phyloP scores from a whole-genome alignment of 148 eudicot species.

The Tetragonia tetragonoides region DNA sequence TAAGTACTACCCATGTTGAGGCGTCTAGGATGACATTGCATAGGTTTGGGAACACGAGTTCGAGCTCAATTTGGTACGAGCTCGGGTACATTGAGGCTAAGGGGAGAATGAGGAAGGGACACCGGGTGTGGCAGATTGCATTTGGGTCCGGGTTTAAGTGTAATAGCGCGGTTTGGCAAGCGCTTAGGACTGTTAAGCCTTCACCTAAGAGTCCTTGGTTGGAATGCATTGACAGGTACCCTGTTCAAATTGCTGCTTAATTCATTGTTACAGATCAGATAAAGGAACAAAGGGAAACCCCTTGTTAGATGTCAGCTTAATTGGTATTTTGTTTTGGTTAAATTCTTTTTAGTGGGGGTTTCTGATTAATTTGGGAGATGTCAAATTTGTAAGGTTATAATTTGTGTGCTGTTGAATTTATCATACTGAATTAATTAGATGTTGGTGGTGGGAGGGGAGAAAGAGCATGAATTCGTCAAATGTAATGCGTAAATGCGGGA shows the following conservation, averaged over 20 bases:
- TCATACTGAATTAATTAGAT: neutral
- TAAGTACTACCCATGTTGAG: constrained; percentile 42
- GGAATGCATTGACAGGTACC: constrained; percentile 54
- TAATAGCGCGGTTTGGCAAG: constrained; percentile 62
- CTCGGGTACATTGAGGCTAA: constrained; percentile 58
- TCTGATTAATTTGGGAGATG: neutral
- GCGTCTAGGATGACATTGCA: constrained; percentile 63
- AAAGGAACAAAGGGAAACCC: neutral
- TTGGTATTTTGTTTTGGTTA: neutral
- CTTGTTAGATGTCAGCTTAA: neutral
- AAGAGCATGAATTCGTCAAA: neutral
- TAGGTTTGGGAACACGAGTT: constrained; percentile 58
- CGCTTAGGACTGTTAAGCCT: constrained; percentile 41
- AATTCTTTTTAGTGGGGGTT: neutral
- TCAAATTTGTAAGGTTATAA: neutral
- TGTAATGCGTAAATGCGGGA: too few species aligned
- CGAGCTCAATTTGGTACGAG: constrained; percentile 68
- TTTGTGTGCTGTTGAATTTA: neutral
- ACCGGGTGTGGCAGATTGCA: constrained; percentile 60
- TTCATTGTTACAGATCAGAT: too few species aligned
- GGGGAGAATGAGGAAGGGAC: constrained; percentile 52
- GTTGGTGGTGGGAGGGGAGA: neutral
- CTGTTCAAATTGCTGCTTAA: constrained; percentile 26
- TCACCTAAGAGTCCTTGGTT: constrained; percentile 55
- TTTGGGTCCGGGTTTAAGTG: constrained; percentile 66